phyloP scores from a whole-genome alignment of 441 rosid genomes.

The Rhodomyrtus psidioides region DNA sequence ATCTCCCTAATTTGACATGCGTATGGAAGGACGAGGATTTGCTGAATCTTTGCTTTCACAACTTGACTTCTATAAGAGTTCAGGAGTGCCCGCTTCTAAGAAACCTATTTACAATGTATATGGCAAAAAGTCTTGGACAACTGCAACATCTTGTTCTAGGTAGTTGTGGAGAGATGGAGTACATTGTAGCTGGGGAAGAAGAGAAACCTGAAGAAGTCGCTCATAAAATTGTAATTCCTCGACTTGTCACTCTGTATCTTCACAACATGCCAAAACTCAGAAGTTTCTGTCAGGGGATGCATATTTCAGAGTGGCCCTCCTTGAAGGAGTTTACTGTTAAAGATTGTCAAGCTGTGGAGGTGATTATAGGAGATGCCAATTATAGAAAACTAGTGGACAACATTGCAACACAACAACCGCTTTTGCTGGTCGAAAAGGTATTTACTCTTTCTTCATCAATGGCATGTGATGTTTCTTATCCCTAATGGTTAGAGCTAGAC shows the following conservation, averaged over 20 bases:
- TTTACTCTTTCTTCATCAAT: neutral
- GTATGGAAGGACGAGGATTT: neutral
- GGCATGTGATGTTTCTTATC: neutral
- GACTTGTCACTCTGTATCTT: no score
- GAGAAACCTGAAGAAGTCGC: neutral
- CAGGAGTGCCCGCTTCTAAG: neutral
- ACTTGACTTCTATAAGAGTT: no score
- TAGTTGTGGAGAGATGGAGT: neutral
- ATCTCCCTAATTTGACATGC: no score
- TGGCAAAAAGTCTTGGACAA: neutral
- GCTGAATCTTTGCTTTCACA: no score
- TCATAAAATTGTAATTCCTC: neutral
- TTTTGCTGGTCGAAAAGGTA: neutral
- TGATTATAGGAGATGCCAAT: rapidly evolving
- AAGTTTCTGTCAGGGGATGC: neutral
- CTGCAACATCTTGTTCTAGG: neutral
- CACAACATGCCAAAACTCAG: no score
- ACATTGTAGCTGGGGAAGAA: rapidly evolving
- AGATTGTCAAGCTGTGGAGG: neutral
- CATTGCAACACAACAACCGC: rapidly evolving
- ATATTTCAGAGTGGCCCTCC: neutral
- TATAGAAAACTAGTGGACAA: rapidly evolving
- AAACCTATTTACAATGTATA: neutral
- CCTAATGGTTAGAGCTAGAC: neutral
- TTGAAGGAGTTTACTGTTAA: neutral